Base-by-base conservation (phyloP, 2,329 filamentous ascomycete species). In the Sporothrix humicola region DNA sequence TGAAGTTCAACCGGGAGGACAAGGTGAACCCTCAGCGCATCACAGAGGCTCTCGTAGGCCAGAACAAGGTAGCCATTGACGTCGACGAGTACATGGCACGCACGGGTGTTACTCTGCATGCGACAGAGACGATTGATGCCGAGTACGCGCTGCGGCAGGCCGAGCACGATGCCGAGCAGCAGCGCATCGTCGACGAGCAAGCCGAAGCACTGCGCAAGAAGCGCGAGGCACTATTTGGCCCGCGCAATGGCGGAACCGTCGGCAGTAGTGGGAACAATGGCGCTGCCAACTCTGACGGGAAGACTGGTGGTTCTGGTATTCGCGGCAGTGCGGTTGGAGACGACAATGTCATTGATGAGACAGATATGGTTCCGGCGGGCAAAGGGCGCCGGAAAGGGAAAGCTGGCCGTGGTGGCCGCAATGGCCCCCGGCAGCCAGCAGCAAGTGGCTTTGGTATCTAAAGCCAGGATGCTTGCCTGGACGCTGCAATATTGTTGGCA, bases 1-100 rank as follows among this genome's bases (percentile, higher is more conserved):
- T 91, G 76, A 96, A 96, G 80, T 96, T 93, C 82, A 92, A 91
- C 78, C 90, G 91, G 75, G 93, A 96, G 82, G 93, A 96, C 82
- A 86, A 89, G 48, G 84, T 88, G 71, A 87, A 91, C 76, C 90
- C 92, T 0, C 82, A 83, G 2, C 87, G 88, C 75, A 86, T 97
- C 77, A 89, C 89, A 75, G 85, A 86, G 50, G 89, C 89, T 5
- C 84, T 96, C 73, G 87, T 87, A 50, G 89, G 88, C 73, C 84
- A 87, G 77, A 88, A 89, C 82, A 85, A 85, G 44, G 83, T 86
- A 59, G 82, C 81, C 78, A 90, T 91, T 76, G 85, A 90, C 78
- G 82, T 91, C 37, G 87, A 89, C 48, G 87, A 89, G 80, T 91
- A 90, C 82, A 85, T 87, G 78, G 82, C 83, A n/a, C 82, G 85